Evolutionary conservation across 768 basidiomycete genomes (phyloP).

Genomic region (Mycena alexandri): DNA sequence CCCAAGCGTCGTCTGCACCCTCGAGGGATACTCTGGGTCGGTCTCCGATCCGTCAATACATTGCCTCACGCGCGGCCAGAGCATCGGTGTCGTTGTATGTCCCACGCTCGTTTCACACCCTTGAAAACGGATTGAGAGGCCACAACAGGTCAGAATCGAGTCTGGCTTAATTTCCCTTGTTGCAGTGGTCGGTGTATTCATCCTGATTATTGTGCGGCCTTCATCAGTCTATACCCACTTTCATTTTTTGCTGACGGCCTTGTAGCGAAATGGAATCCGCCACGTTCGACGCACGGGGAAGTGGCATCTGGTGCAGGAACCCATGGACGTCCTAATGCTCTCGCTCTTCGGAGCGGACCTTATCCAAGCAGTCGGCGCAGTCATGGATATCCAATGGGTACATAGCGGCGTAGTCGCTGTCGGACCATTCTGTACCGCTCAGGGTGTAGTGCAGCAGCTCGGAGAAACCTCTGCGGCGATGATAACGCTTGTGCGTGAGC

Average conservation of each 20-base stretch:
- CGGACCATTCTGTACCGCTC: conserved; percentile 52
- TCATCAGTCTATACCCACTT: no score
- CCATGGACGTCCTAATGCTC: conserved; percentile 56
- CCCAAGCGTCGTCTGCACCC: conserved; percentile 39
- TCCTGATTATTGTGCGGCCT: conserved; percentile 46
- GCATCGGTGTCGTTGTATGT: conserved; percentile 53
- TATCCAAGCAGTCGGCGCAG: conserved; percentile 53
- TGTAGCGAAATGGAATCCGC: conserved; percentile 46
- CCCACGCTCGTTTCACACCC: not conserved
- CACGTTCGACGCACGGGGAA: conserved; percentile 40
- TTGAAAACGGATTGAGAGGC: not conserved
- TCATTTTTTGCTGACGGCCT: no score
- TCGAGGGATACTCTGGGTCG: conserved; percentile 37
- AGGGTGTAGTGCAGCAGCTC: conserved; percentile 55
- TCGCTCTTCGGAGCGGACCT: conserved; percentile 49
- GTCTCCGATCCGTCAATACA: conserved; percentile 37
- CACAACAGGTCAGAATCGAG: conserved; percentile 47
- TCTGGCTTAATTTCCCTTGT: conserved; percentile 49
- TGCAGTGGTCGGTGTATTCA: conserved; percentile 48
- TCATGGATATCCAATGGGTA: conserved; percentile 54
- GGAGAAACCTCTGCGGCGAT: conserved; percentile 59
- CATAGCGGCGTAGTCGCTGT: conserved; percentile 47
- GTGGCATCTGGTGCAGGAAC: conserved; percentile 48
- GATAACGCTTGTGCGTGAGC: conserved; percentile 52
- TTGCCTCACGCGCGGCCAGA: conserved; percentile 50